A percentile compares a stretch with the other conserved stretches of the same genome.
phyloP scores from a whole-genome alignment of 331 rosid genomes.

The Quercus tomentella region DNA sequence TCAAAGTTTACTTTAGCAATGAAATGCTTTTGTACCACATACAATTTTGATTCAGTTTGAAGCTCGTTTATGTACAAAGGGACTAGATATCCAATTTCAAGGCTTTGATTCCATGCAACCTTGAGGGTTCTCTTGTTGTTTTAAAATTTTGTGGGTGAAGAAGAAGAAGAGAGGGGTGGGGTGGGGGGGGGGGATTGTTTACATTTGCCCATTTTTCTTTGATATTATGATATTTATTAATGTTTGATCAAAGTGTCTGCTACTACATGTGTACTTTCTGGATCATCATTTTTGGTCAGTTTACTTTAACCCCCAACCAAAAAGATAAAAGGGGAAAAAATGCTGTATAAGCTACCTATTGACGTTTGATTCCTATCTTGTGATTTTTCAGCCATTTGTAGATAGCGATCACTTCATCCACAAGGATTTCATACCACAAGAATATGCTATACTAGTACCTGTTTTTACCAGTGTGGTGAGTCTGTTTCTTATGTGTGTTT shows the following conservation, averaged over 20 bases:
- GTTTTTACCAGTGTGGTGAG: slow-evolving; percentile 70
- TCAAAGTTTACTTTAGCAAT: not conserved
- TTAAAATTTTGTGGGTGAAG: too few species aligned
- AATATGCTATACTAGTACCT: slow-evolving; percentile 77
- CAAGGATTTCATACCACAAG: slow-evolving; percentile 84
- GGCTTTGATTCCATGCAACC: too few species aligned
- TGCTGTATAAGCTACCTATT: slow-evolving; percentile 5
- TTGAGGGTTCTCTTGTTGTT: too few species aligned
- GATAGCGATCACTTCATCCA: slow-evolving; percentile 83
- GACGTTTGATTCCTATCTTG: slow-evolving; percentile 3
- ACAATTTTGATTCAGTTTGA: too few species aligned
- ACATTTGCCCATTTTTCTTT: too few species aligned
- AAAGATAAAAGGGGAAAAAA: not conserved
- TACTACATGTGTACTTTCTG: slow-evolving; percentile 51
- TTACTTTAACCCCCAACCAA: not conserved
- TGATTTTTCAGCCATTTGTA: slow-evolving; percentile 85
- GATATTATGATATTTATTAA: not conserved
- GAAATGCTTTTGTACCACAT: too few species aligned
- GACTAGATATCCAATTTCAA: too few species aligned
- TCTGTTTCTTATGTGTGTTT: slow-evolving; percentile 65
- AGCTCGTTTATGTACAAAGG: too few species aligned
- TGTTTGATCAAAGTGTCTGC: slow-evolving; percentile 2
- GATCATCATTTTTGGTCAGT: slow-evolving; percentile 84
- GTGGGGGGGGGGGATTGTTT: too few species aligned
- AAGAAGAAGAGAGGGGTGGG: accelerated